phyloP scores from a whole-genome alignment of 2,329 filamentous ascomycete species.

The Apiospora saccharicola region DNA sequence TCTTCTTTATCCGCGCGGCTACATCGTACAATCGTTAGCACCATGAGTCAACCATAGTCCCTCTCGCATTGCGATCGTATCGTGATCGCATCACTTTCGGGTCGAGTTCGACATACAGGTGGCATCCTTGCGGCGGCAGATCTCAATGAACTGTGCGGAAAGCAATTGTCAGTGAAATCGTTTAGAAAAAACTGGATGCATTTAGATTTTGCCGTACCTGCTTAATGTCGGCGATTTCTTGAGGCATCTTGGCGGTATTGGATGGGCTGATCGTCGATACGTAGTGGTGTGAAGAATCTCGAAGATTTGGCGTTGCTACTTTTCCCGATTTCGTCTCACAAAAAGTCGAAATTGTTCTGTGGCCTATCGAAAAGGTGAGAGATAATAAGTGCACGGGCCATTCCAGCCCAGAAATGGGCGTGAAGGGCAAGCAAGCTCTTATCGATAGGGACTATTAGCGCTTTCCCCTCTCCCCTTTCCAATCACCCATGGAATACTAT shows the following conservation, averaged over 20 bases:
- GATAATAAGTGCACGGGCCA: not conserved
- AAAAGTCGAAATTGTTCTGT: conserved; percentile 20
- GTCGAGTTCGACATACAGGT: conserved; percentile 76
- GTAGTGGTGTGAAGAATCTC: conserved; percentile 17
- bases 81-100: conserved; percentile 24
- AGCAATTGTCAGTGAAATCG: conserved; percentile 40
- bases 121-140: conserved; percentile 99
- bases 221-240: conserved; percentile 98
- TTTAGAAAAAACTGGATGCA: not conserved
- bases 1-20: conserved; percentile 97
- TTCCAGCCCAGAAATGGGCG: not conserved
- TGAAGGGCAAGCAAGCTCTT: conserved; percentile 15
- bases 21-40: conserved; percentile 33
- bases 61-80: not conserved
- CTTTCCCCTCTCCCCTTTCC: not conserved
- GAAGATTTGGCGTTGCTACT: conserved; percentile 20
- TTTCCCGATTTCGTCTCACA: conserved; percentile 23
- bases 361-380: conserved; percentile 7
- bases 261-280: conserved; percentile 24
- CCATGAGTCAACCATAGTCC: conserved; percentile 31
- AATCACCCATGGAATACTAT: too few relatives aligned
- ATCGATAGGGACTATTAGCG: conserved; percentile 5
- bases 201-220: conserved; percentile 56
- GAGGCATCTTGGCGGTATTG: conserved; percentile 85
- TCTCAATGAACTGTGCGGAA: conserved; percentile 90